Conservation (phyloP, 345 rosid genomes). For the Acer saccharum region DNA sequence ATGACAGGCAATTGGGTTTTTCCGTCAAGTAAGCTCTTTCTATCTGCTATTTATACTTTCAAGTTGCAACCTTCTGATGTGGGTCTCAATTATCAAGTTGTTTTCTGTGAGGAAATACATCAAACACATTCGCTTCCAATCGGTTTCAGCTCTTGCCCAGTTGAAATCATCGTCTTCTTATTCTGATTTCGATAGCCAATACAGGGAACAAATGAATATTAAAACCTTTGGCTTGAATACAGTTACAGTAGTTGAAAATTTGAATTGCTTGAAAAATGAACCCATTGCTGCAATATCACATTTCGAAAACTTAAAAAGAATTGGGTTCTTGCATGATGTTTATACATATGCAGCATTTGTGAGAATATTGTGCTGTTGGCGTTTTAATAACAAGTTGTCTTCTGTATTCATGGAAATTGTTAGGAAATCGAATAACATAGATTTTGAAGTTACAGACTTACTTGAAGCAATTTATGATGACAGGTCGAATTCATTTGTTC, state of each 20-base stretch:
- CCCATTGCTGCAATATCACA: constrained; percentile 54
- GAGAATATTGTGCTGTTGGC: constrained; percentile 40
- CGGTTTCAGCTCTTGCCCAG: constrained; percentile 30
- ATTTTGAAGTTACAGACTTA: constrained; percentile 44
- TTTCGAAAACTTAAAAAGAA: constrained; percentile 38
- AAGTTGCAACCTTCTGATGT: constrained; percentile 18
- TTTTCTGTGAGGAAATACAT: constrained; percentile 21
- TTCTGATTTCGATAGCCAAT: constrained; percentile 10
- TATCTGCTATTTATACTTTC: neutral
- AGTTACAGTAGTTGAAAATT: constrained; percentile 30
- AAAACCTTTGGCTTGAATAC: neutral
- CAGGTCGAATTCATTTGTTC: constrained; percentile 24
- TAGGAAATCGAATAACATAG: constrained; percentile 25
- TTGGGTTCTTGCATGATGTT: constrained; percentile 42
- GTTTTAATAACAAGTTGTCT: constrained; percentile 45
- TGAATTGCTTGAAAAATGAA: constrained; percentile 38
- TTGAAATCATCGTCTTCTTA: constrained; percentile 22
- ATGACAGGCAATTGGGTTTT: too few relatives aligned
- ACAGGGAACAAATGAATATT: neutral
- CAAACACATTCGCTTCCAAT: constrained; percentile 25
- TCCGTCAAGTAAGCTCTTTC: neutral
- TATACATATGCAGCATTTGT: constrained; percentile 48
- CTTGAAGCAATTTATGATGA: constrained; percentile 37
- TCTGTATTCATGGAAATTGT: constrained; percentile 46
- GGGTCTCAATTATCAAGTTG: constrained; percentile 20